A percentile compares a stretch with the other conserved stretches of the same genome.
These are phyloP conservation scores for Kurtzmaniella natalensis DNA, from an alignment of 1,139 yeast species.

Conservation along the genomic window DNA sequence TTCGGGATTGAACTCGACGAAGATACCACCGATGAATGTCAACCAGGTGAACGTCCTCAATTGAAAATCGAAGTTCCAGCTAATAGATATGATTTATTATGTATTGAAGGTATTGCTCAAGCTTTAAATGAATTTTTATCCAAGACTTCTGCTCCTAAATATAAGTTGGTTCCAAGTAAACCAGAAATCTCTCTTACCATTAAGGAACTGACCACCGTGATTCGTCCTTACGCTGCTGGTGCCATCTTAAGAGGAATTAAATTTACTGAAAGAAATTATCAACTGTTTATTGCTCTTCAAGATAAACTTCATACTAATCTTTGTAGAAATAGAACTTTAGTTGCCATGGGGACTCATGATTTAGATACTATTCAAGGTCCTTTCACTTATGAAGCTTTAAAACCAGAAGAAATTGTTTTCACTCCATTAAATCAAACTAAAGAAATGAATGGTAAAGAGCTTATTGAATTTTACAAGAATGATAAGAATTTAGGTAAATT, in stretches of 20 bases:
- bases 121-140: constrained; percentile 90
- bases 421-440: constrained; percentile 82
- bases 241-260: constrained; percentile 83
- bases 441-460: constrained; percentile 68
- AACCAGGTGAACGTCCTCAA: constrained; percentile 87
- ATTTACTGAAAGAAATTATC: constrained; percentile 81
- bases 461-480: constrained; percentile 86
- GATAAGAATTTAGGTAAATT: constrained; percentile 89
- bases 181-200: constrained; percentile 69
- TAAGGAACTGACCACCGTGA: constrained; percentile 61
- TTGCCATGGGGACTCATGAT: constrained; percentile 98
- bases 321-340: constrained; percentile 95
- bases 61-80: constrained; percentile 97
- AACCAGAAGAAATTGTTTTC: constrained; percentile 75
- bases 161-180: constrained; percentile 53
- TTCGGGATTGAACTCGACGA: constrained; percentile 98
- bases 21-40: constrained; percentile 80
- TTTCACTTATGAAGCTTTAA: constrained; percentile 81
- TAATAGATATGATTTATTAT: constrained; percentile 94
- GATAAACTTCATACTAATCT: constrained; percentile 93
- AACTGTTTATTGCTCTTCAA: constrained; percentile 91
- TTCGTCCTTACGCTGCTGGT: constrained; percentile 93
- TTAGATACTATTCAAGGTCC: constrained; percentile 79
- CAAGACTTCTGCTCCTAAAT: constrained; percentile 58
- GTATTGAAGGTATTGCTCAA: constrained; percentile 96